These are phyloP conservation scores for Rhynchospora pubera DNA, from an alignment of 176 grass and related monocot species.

Conservation along the genomic window DNA sequence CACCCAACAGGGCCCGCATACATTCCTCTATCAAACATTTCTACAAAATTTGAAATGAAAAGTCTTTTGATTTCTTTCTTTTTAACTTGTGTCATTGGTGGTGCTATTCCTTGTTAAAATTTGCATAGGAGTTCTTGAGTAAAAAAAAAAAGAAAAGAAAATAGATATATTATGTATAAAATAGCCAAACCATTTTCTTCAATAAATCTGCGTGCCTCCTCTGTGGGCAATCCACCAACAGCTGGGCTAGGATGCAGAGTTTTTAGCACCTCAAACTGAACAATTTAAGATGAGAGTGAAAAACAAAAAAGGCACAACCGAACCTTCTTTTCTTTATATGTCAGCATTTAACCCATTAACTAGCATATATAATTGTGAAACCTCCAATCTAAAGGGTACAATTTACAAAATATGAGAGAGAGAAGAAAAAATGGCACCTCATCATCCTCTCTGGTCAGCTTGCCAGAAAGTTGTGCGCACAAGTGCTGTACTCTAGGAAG, in stretches of 20 bases:
- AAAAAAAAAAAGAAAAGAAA: neutral
- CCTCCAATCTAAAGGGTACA: neutral
- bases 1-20: conserved; percentile 90
- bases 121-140: neutral
- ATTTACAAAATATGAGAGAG: neutral
- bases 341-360: neutral
- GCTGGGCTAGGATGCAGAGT: conserved; percentile 92
- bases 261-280: conserved; percentile 90
- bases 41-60: conserved; percentile 28
- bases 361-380: neutral
- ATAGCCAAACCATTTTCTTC: conserved; percentile 55
- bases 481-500: conserved; percentile 91
- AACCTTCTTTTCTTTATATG: neutral
- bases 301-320: neutral
- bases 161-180: neutral
- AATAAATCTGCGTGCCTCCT: conserved; percentile 71
- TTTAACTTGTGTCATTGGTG: neutral
- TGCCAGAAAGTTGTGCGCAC: conserved; percentile 71
- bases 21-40: conserved; percentile 96
- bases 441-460: conserved; percentile 53
- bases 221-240: conserved; percentile 85
- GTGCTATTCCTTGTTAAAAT: neutral
- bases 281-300: neutral
- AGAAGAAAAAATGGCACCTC: conserved; percentile 38
- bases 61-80: neutral